Conservation (phyloP, 75 land plant species). For the Isoetes taiwanensis region DNA sequence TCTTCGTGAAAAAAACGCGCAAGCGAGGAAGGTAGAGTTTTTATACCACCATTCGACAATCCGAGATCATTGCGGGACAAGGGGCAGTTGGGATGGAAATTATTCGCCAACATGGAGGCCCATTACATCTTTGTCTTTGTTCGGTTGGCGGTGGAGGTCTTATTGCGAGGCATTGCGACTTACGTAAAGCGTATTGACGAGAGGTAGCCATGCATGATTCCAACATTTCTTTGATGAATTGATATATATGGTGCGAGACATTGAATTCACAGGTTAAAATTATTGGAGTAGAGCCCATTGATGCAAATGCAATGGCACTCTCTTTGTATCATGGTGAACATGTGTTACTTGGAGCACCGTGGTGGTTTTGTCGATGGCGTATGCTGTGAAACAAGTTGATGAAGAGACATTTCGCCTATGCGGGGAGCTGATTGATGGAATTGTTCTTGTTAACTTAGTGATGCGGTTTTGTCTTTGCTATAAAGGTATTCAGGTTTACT, state of each 20-base stretch:
- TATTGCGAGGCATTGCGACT: conserved; percentile 70
- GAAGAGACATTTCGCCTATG: conserved; percentile 60
- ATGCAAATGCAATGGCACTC: conserved; percentile 74
- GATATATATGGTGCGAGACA: neutral
- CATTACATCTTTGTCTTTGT: conserved; percentile 62
- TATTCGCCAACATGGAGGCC: conserved; percentile 35
- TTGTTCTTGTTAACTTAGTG: conserved; percentile 62
- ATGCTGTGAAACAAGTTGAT: conserved; percentile 57
- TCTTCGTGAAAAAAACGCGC: conserved; percentile 41
- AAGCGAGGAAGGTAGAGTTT: conserved; percentile 36
- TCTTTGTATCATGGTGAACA: conserved; percentile 51
- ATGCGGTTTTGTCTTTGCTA: too few relatives aligned
- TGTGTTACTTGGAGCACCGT: conserved; percentile 43
- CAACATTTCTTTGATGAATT: neutral
- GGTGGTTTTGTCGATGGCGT: conserved; percentile 76
- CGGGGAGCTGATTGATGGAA: conserved; percentile 46
- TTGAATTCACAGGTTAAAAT: conserved; percentile 42
- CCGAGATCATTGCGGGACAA: conserved; percentile 67
- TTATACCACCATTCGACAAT: conserved; percentile 75
- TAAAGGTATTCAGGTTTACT: conserved; percentile 31
- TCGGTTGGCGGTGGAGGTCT: conserved; percentile 83
- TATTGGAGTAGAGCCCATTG: conserved; percentile 67
- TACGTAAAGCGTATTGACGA: conserved; percentile 51
- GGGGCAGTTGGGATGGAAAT: conserved; percentile 84
- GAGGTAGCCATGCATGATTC: conserved; percentile 23